Evolutionary conservation across 139 green algal species (phyloP).

Genomic region (Closterium sp.): DNA sequence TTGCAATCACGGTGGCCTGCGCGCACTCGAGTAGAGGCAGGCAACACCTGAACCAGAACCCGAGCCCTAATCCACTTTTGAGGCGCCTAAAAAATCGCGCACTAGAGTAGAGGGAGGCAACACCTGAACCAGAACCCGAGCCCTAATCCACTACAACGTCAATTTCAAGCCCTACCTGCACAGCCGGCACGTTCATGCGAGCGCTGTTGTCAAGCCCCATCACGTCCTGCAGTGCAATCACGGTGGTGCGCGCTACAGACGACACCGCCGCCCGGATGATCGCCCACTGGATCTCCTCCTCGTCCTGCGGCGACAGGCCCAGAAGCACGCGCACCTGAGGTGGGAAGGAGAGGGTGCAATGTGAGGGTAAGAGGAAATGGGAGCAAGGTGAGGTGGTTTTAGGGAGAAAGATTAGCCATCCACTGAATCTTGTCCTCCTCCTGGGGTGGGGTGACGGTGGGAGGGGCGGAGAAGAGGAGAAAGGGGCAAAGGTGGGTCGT

Average conservation of each 20-base stretch:
- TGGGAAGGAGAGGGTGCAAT: no score
- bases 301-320: background rate
- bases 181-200: conserved; percentile 48
- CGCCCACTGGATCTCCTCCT: conserved; percentile 57
- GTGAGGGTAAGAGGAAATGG: no score
- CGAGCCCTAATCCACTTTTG: background rate
- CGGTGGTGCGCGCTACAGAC: conserved; percentile 11
- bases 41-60: no score
- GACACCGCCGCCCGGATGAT: conserved; percentile 71
- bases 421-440: conserved; percentile 42
- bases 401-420: no score
- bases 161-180: background rate
- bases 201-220: conserved; percentile 87
- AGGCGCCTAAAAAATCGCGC: no score
- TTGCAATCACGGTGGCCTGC: background rate
- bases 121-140: background rate
- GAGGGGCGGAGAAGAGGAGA: no score
- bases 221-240: conserved; percentile 76
- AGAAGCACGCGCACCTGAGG: background rate
- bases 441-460: no score
- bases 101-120: conserved; percentile 4
- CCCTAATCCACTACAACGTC: background rate
- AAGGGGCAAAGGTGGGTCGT: background rate
- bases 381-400: conserved; percentile 66
- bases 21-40: no score